A percentile compares a stretch with the other conserved stretches of the same genome.
phyloP scores from a whole-genome alignment of 1,139 yeast genomes.

The Taphrina deformans region DNA sequence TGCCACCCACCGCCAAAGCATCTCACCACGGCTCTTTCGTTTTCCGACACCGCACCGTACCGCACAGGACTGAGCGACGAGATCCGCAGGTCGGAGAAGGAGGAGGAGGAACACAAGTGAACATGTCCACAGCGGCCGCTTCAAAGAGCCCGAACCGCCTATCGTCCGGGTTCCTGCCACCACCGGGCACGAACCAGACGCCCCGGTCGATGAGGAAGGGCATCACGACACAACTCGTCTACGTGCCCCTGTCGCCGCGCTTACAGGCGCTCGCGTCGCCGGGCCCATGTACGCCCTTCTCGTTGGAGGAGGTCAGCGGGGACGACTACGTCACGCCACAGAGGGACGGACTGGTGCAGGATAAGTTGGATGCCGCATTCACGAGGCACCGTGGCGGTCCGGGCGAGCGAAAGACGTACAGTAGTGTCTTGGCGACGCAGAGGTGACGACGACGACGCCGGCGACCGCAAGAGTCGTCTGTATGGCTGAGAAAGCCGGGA shows the following conservation, averaged over 20 bases:
- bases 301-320: neutral
- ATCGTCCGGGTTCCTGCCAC: neutral
- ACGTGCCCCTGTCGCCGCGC: conserved; percentile 11
- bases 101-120: neutral
- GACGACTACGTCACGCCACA: neutral
- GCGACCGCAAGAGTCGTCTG: too few species aligned
- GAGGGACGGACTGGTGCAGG: neutral
- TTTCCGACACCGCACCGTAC: too few species aligned
- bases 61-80: too few species aligned
- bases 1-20: neutral
- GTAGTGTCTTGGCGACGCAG: conserved; percentile 8
- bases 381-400: neutral
- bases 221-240: conserved; percentile 11
- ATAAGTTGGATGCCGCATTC: conserved; percentile 2
- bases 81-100: neutral
- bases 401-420: conserved; percentile 1
- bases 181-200: neutral
- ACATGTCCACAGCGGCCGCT: neutral
- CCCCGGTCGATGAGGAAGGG: neutral
- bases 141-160: neutral
- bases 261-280: conserved; percentile 15
- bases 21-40: too few species aligned
- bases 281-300: conserved; percentile 20
- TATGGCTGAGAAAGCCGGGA: too few species aligned
- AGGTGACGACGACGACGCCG: too few species aligned